phyloP scores from a whole-genome alignment of 1,284 basidiomycete species.

The Meripilus lineatus region DNA sequence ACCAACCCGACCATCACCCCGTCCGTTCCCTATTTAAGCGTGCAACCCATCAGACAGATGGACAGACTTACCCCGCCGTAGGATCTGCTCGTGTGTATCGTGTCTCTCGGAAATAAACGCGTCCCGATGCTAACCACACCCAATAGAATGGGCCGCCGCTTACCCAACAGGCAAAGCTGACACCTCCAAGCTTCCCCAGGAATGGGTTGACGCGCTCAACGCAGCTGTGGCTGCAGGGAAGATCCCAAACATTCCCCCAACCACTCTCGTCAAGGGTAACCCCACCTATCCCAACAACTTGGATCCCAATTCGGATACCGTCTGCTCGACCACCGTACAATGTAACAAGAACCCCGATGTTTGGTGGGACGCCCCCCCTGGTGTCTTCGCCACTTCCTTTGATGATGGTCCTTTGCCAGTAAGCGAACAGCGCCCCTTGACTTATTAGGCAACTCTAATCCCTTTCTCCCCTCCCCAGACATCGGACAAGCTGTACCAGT shows the following conservation, averaged over 20 bases:
- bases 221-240: conserved; percentile 61
- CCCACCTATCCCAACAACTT: conserved; percentile 52
- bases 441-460: conserved; percentile 67
- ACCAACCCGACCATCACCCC: conserved; percentile 50
- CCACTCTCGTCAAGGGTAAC: conserved; percentile 37
- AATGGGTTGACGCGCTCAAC: conserved; percentile 66
- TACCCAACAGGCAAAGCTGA: conserved; percentile 47
- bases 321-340: conserved; percentile 67
- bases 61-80: conserved; percentile 43
- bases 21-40: conserved; percentile 58
- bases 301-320: conserved; percentile 44
- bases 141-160: conserved; percentile 52
- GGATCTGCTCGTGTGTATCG: conserved; percentile 50
- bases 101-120: neutral
- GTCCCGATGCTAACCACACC: neutral
- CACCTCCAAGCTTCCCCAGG: conserved; percentile 42
- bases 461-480: conserved; percentile 44
- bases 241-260: conserved; percentile 64
- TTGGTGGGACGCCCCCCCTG: conserved; percentile 67
- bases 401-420: conserved; percentile 78
- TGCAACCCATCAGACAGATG: conserved; percentile 35
- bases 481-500: conserved; percentile 43
- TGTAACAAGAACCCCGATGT: conserved; percentile 52
- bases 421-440: conserved; percentile 18
- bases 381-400: conserved; percentile 56